These are phyloP conservation scores for Herpetomonas samuelpessoai DNA, from an alignment of 208 protist genomes.

Conservation along the genomic window DNA sequence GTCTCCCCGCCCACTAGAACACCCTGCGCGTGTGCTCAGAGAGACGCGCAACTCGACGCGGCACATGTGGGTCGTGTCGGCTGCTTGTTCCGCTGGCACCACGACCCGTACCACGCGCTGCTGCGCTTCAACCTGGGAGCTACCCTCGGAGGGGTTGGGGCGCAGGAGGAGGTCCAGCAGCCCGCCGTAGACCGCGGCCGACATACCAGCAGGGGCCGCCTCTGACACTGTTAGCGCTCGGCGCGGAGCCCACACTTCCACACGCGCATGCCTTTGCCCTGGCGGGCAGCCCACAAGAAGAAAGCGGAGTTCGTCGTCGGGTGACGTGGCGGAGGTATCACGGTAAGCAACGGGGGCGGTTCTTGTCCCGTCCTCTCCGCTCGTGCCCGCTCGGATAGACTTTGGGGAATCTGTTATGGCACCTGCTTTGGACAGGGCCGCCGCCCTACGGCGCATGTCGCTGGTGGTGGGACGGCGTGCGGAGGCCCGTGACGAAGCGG, in stretches of 20 bases:
- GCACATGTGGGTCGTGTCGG: background rate
- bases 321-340: no score
- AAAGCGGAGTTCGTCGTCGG: background rate
- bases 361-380: no score
- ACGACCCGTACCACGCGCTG: background rate
- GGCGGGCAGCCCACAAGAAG: background rate
- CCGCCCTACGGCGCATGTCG: background rate
- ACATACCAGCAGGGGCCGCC: slow-evolving; percentile 13
- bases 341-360: no score
- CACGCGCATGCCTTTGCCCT: background rate
- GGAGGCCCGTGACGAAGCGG: no score
- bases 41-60: slow-evolving; percentile 2
- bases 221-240: background rate
- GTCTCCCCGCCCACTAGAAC: background rate
- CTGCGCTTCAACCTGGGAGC: no score
- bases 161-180: slow-evolving; percentile 22
- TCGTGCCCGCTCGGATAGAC: no score
- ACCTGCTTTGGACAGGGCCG: background rate
- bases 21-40: background rate
- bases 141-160: background rate
- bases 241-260: background rate
- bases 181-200: slow-evolving; percentile 11
- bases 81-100: background rate
- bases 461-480: background rate
- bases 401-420: no score